Evolutionary conservation across 805 yeast species (phyloP), one percentile per base, ranked within the genome.

Genomic region (Metschnikowia lunata): DNA sequence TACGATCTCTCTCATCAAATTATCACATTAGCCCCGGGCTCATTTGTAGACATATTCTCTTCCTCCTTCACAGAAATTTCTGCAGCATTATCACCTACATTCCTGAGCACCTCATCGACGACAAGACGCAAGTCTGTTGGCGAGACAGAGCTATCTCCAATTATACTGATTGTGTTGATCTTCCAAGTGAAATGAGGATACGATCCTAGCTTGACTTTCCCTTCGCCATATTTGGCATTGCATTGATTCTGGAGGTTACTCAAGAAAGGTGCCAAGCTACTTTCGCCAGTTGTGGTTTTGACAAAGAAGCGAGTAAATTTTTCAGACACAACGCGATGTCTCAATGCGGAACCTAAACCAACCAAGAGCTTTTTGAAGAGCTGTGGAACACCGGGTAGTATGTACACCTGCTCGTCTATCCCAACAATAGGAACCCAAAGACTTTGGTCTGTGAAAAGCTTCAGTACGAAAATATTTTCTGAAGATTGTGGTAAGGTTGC

Each of bases 341-440:
- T 63, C 47, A 48, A 69, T 41, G 39, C 54, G 41, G 34, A 78
- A 71, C 45, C 69, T 62, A 58, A 72, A 1, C 72, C 75, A 8
- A 62, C 60, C 11, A 87, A 57, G 48, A 88, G 65, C 37, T 62
- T 63, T 45, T 74, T 75, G 62, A 86, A 89, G 28, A 88, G 65
- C 49, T 78, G 80, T 0, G 97, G 96, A 8, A 89, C 82, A 0
- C 96, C 96, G 0, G 97, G 96, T 36, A 88, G 70, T 11, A 89
- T 76, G 56, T 78, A 83, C 1, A 88, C 80, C 52, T 80, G 78
- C 30, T 75, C 57, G 38, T 81, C 71, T n/a, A 88, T 67, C 0
- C 79, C 78, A 2, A 87, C 89, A 6, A 88, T 74, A 0, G 96
- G 97, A 3, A 88, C 95, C 96, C 96, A 88, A 11, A 84, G 65